These are phyloP conservation scores for Knoxdaviesia proteae DNA, from an alignment of 2,329 filamentous ascomycete species.

Conservation along the genomic window DNA sequence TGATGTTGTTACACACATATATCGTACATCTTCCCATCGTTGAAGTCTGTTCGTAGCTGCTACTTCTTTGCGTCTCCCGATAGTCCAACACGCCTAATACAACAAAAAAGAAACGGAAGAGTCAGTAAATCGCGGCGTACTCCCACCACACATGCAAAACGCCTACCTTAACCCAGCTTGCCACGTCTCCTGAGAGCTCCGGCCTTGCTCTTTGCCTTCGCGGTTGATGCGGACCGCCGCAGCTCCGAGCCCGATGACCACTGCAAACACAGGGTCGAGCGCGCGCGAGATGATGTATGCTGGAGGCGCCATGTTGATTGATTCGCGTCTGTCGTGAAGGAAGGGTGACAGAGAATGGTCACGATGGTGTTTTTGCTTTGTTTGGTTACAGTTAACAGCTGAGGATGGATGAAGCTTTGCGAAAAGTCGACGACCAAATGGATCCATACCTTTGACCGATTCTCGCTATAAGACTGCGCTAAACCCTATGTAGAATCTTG, in stretches of 20 bases:
- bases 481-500: too few relatives aligned
- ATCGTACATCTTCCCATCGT: too few relatives aligned
- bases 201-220: slow-evolving; percentile 37
- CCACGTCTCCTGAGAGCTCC: slow-evolving; percentile 26
- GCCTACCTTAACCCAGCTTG: slow-evolving; percentile 21
- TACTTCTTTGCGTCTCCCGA: neutral
- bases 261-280: slow-evolving; percentile 36
- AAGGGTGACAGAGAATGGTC: too few relatives aligned
- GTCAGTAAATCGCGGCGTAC: neutral
- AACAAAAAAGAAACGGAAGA: slow-evolving; percentile 1
- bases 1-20: too few relatives aligned
- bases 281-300: slow-evolving; percentile 39
- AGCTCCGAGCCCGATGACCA: slow-evolving; percentile 33
- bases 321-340: too few relatives aligned
- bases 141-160: neutral
- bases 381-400: too few relatives aligned
- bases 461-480: too few relatives aligned
- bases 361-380: too few relatives aligned
- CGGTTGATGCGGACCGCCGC: slow-evolving; percentile 36
- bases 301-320: slow-evolving; percentile 24
- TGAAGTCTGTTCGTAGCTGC: too few relatives aligned
- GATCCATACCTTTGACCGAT: too few relatives aligned
- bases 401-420: too few relatives aligned
- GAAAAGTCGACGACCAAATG: too few relatives aligned
- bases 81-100: slow-evolving; percentile 8